These are phyloP conservation scores for Ascochyta koolunga DNA, from an alignment of 2,329 filamentous ascomycete genomes.

Conservation along the genomic window DNA sequence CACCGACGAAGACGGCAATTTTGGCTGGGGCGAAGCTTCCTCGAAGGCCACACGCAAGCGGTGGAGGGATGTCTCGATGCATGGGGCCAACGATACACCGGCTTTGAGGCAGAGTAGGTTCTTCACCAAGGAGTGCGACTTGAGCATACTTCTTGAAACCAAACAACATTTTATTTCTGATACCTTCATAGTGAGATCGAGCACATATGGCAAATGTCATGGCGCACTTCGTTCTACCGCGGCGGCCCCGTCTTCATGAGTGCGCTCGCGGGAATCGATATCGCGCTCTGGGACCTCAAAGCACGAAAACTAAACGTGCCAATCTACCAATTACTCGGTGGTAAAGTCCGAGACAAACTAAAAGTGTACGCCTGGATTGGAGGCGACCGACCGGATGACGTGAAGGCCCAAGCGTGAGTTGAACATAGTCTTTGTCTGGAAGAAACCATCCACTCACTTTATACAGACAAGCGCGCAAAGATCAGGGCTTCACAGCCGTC, in stretches of 20 bases:
- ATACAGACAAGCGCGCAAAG: constrained; percentile 59
- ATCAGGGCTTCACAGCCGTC: constrained; percentile 69
- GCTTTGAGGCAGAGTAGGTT: constrained; percentile 71
- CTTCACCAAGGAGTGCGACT: neutral
- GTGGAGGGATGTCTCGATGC: constrained; percentile 76
- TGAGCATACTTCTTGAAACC: neutral
- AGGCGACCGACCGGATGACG: constrained; percentile 71
- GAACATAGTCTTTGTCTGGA: constrained; percentile 26
- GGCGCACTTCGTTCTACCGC: constrained; percentile 73
- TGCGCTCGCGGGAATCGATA: constrained; percentile 77
- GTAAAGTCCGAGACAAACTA: constrained; percentile 72
- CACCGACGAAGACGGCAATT: constrained; percentile 67
- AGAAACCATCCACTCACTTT: neutral
- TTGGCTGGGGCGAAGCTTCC: constrained; percentile 77
- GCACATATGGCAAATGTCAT: constrained; percentile 78
- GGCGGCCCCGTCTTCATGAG: constrained; percentile 83
- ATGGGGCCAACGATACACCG: constrained; percentile 66
- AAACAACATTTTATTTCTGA: neutral
- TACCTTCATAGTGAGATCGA: constrained; percentile 68
- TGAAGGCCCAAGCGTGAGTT: constrained; percentile 64
- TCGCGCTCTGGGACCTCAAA: constrained; percentile 81
- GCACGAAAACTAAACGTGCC: constrained; percentile 68
- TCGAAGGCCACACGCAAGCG: constrained; percentile 75
- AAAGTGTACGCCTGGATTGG: constrained; percentile 82
- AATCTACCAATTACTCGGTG: constrained; percentile 75